Evolutionary conservation across 371 early-diverging fungal species (phyloP).

Genomic region (Massospora cicadina): DNA sequence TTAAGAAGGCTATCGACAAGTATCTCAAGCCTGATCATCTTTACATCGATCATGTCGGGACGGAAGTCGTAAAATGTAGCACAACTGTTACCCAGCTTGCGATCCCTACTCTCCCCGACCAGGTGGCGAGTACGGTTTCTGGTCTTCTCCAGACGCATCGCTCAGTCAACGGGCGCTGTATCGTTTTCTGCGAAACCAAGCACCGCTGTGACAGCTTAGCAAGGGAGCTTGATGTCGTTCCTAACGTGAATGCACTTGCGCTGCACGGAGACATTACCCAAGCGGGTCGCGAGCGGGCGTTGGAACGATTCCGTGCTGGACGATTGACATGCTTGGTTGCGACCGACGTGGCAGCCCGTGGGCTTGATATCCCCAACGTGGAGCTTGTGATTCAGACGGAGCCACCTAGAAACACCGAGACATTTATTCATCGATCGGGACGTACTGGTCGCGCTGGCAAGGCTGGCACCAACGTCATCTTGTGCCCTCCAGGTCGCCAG

Average conservation of each 20-base stretch:
- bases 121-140: slow-evolving; percentile 56
- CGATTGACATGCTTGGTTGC: slow-evolving; percentile 69
- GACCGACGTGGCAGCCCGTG: slow-evolving; percentile 93
- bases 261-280: slow-evolving; percentile 93
- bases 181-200: slow-evolving; percentile 87
- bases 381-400: slow-evolving; percentile 95
- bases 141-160: slow-evolving; percentile 77
- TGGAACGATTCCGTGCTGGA: slow-evolving; percentile 77
- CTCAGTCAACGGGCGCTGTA: slow-evolving; percentile 55
- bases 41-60: slow-evolving; percentile 61
- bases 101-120: slow-evolving; percentile 59
- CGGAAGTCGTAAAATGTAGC: slow-evolving; percentile 53
- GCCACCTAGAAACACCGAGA: slow-evolving; percentile 82
- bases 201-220: slow-evolving; percentile 79
- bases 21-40: slow-evolving; percentile 72
- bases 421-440: slow-evolving; percentile 95
- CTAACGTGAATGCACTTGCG: slow-evolving; percentile 49
- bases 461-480: slow-evolving; percentile 77
- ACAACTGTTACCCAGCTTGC: slow-evolving; percentile 60
- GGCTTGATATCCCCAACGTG: slow-evolving; percentile 94
- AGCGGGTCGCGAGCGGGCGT: slow-evolving; percentile 62
- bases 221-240: slow-evolving; percentile 50
- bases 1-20: slow-evolving; percentile 54
- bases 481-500: slow-evolving; percentile 47
- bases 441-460: slow-evolving; percentile 94